These are phyloP conservation scores for Pichia sp. DNA, from an alignment of 1,139 yeast species.

Conservation along the genomic window DNA sequence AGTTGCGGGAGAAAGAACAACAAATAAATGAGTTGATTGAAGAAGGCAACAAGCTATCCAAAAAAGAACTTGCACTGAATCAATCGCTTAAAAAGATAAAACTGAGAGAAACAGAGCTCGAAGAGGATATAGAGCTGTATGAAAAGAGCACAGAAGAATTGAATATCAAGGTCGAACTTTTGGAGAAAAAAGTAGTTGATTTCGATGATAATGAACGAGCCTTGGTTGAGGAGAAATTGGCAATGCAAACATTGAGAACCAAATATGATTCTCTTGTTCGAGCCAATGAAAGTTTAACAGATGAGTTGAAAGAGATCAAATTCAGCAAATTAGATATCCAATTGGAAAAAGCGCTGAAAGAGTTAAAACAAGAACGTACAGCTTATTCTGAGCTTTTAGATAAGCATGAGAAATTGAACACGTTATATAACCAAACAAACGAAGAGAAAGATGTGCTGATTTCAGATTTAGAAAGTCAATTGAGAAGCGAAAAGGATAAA, in stretches of 20 bases:
- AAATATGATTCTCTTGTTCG: slow-evolving; percentile 23
- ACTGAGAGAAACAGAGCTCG: slow-evolving; percentile 42
- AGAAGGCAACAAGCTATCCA: slow-evolving; percentile 77
- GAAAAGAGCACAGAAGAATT: slow-evolving; percentile 31
- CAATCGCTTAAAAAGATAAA: slow-evolving; percentile 64
- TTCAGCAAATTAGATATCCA: slow-evolving; percentile 39
- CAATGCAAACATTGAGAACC: slow-evolving; percentile 28
- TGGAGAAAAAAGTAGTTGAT: slow-evolving; percentile 31
- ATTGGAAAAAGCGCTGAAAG: slow-evolving; percentile 36
- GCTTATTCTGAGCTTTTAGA: slow-evolving; percentile 32
- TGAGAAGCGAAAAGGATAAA: slow-evolving; percentile 19
- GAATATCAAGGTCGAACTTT: slow-evolving; percentile 33
- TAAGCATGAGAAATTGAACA: slow-evolving; percentile 38
- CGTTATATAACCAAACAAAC: slow-evolving; percentile 40
- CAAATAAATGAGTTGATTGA: slow-evolving; percentile 55
- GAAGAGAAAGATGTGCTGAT: slow-evolving; percentile 34
- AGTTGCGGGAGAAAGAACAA: slow-evolving; percentile 48
- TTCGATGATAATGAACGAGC: slow-evolving; percentile 27
- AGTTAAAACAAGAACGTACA: slow-evolving; percentile 36
- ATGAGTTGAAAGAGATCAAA: slow-evolving; percentile 32
- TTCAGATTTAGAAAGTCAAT: slow-evolving; percentile 31
- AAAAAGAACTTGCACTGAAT: slow-evolving; percentile 65
- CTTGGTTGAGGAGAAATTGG: slow-evolving; percentile 25
- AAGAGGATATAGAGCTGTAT: slow-evolving; percentile 28
- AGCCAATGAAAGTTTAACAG: slow-evolving; percentile 25